Evolutionary conservation across 2,329 filamentous ascomycete species (phyloP), one percentile per base, ranked within the genome.

Genomic region (Cladosporium sp.): DNA sequence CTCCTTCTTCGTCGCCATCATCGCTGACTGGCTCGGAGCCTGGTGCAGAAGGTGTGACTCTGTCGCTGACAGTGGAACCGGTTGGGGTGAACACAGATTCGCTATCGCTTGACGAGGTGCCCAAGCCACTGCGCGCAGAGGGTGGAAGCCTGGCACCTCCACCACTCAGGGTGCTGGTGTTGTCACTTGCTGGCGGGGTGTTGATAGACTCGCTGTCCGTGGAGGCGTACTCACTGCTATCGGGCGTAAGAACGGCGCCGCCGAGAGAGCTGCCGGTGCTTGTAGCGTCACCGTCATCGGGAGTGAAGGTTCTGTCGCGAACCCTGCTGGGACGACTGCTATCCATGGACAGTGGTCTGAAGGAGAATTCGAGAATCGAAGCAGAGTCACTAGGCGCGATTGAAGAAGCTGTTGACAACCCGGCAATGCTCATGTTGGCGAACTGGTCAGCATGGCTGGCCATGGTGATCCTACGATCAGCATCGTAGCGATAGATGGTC

Each of bases 401-500:
- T 49, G 63, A 61, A 30, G 16, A 25, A 49, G 53, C 30, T 13
- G 48, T 10, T 11, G 36, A 26, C n/a, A 25, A 30, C 5, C 16
- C 36, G 21, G 57, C 23, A 3, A 18, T 30, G 1, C 53, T 57
- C 6, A 25, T n/a, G 18, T 26, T n/a, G 1, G 63, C 28, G 43
- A 64, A 46, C 18, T 21, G 58, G 3, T 21, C 14, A 0, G 25
- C 51, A 25, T 69, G 58, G 8, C 28, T 21, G 5, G 32, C 21
- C 34, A 30, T 28, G 18, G 67, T 70, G 39, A 70, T 68, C 16
- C 63, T 61, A 25, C 65, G 67, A 11, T 48, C 64, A 1, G 23
- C 63, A 13, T 70, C 69, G 26, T 70, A 53, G 23, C 58, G 25
- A 23, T 69, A 65, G 21, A 67, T 53, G 10, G 67, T 30, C 1